Conservation (phyloP, 495 filamentous ascomycete genomes). For the Glutinoglossum americanum region DNA sequence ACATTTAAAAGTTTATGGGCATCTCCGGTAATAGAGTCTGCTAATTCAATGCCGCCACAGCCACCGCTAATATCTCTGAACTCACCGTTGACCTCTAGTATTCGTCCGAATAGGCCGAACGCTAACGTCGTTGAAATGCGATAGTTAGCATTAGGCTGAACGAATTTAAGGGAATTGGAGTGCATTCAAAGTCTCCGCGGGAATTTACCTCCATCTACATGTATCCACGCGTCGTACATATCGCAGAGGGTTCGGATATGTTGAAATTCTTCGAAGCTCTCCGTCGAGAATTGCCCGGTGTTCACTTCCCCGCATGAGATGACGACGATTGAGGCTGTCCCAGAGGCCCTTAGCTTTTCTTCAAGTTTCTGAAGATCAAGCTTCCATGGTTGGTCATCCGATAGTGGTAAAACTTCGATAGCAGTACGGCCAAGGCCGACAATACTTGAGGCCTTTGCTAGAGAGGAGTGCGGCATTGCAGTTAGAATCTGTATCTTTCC, state of each 20-base stretch:
- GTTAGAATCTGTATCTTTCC: constrained; percentile 54
- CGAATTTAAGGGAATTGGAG: not conserved
- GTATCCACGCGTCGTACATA: constrained; percentile 61
- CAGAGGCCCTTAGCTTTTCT: constrained; percentile 25
- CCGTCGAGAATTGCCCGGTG: constrained; percentile 61
- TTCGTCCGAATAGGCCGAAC: constrained; percentile 66
- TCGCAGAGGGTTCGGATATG: constrained; percentile 47
- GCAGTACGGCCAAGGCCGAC: constrained; percentile 55
- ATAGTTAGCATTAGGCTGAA: not conserved
- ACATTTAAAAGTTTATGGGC: constrained; percentile 89
- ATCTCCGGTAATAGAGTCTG: constrained; percentile 71
- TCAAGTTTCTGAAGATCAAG: constrained; percentile 43
- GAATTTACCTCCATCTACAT: constrained; percentile 43
- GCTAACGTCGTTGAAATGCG: constrained; percentile 19
- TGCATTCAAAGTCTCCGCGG: constrained; percentile 20
- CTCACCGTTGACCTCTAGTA: constrained; percentile 31
- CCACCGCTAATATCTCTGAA: constrained; percentile 32
- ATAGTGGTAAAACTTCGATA: constrained; percentile 21
- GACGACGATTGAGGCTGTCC: constrained; percentile 48
- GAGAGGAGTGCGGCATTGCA: constrained; percentile 60
- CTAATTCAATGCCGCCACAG: constrained; percentile 51
- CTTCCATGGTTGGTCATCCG: constrained; percentile 28
- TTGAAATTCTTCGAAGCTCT: constrained; percentile 33
- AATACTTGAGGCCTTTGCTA: constrained; percentile 63
- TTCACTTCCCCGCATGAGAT: constrained; percentile 81